Conservation (phyloP, 2,329 filamentous ascomycete species). For the Fusarium sp. region DNA sequence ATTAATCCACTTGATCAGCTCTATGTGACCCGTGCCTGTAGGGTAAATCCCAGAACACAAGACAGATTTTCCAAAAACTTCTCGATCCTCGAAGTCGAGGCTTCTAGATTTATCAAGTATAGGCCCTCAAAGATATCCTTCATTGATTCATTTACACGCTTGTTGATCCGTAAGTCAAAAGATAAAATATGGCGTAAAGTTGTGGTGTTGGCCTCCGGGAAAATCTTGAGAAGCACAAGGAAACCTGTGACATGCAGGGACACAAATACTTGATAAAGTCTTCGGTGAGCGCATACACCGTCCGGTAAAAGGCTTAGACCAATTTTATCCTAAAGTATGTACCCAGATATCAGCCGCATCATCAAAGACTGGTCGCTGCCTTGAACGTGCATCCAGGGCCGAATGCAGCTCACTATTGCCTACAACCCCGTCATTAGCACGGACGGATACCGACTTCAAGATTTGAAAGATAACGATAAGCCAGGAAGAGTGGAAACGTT, state of each 20-base stretch:
- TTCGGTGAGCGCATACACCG: not conserved
- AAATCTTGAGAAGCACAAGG: not conserved
- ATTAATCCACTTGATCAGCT: not conserved
- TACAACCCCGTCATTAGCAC: not conserved
- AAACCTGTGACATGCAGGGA: not conserved
- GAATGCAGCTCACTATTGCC: not conserved
- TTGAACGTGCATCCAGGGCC: not conserved
- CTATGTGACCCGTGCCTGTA: not conserved
- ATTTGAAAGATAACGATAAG: not conserved
- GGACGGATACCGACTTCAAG: not conserved
- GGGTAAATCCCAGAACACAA: not conserved
- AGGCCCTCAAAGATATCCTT: not conserved
- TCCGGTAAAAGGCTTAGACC: not conserved
- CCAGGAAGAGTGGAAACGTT: not conserved
- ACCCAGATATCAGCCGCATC: not conserved
- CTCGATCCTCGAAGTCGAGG: too few species aligned
- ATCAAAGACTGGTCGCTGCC: not conserved
- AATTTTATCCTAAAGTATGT: not conserved
- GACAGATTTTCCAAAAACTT: not conserved
- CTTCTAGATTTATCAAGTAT: not conserved
- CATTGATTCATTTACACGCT: not conserved
- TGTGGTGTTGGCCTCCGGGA: too few species aligned
- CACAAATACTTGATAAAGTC: too few species aligned
- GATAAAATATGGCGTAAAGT: too few species aligned
- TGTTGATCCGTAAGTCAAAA: too few species aligned